phyloP scores from a whole-genome alignment of 2,329 filamentous ascomycete species.

The Penicillium hordei region DNA sequence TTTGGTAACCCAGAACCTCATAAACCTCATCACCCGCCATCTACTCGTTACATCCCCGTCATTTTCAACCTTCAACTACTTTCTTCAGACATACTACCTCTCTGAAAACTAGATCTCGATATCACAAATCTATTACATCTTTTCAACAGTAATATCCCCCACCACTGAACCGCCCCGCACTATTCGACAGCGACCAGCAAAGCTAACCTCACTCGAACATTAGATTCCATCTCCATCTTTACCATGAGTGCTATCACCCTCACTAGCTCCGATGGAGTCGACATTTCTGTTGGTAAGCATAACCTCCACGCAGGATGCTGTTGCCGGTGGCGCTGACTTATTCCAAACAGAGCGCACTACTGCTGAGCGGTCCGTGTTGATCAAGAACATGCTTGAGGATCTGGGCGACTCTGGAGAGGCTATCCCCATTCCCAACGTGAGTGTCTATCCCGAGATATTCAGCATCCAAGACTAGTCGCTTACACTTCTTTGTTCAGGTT shows the following conservation, averaged over 20 bases:
- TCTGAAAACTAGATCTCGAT: not conserved
- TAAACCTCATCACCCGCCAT: not conserved
- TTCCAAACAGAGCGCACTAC: constrained; percentile 70
- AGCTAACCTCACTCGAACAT: not conserved
- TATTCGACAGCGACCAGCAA: not conserved
- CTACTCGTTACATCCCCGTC: not conserved
- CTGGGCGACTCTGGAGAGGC: constrained; percentile 64
- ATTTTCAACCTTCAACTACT: not conserved
- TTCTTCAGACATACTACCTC: not conserved
- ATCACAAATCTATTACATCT: not conserved
- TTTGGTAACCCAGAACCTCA: not conserved
- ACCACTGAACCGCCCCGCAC: not conserved
- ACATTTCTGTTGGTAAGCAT: constrained; percentile 53
- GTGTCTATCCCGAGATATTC: constrained; percentile 6
- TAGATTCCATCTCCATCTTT: not conserved
- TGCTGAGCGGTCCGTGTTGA: constrained; percentile 86
- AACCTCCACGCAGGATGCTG: too few relatives aligned
- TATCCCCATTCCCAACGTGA: constrained; percentile 69
- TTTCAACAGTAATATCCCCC: not conserved
- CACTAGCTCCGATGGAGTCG: constrained; percentile 52
- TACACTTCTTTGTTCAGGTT: constrained; percentile 54
- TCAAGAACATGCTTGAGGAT: constrained; percentile 98
- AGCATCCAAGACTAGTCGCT: not conserved
- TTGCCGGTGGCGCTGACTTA: constrained; percentile 19
- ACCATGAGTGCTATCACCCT: constrained; percentile 43